Percentiles rank a stretch among this genome's conserved stretches.
Evolutionary conservation across 2,329 filamentous ascomycete species (phyloP).

Genomic region (Pestalotiopsis sp.): DNA sequence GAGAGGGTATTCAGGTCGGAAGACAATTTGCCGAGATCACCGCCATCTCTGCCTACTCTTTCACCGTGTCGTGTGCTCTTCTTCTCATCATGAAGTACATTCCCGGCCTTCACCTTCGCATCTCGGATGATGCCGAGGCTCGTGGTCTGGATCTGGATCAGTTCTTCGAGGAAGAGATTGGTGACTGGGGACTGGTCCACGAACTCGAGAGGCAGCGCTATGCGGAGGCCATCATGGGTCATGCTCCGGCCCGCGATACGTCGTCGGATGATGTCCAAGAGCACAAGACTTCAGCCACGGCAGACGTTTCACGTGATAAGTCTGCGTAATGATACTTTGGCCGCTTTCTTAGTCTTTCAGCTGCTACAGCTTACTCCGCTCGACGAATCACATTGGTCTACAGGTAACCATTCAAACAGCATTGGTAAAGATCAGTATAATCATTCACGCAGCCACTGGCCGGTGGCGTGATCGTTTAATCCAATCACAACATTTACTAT

Average conservation of each 20-base stretch:
- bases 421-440: too few species aligned
- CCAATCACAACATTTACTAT: too few species aligned
- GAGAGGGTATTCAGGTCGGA: constrained; percentile 56
- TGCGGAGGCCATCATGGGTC: not conserved
- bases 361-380: too few species aligned
- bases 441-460: too few species aligned
- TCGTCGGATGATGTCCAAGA: constrained; percentile 5
- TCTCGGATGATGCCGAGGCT: constrained; percentile 56
- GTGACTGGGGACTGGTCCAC: constrained; percentile 31
- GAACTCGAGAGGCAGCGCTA: constrained; percentile 17
- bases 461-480: too few species aligned
- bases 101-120: constrained; percentile 56
- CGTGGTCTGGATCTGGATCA: constrained; percentile 46
- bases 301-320: not conserved
- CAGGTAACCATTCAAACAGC: too few species aligned
- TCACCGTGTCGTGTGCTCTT: constrained; percentile 51
- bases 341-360: not conserved
- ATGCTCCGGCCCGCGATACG: not conserved
- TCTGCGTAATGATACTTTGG: not conserved
- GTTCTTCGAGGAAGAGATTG: constrained; percentile 31
- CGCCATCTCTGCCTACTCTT: constrained; percentile 57
- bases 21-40: constrained; percentile 59
- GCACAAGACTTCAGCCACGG: not conserved
- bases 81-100: constrained; percentile 60
- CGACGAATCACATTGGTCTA: too few species aligned